phyloP scores from a whole-genome alignment of 1,284 basidiomycete genomes.

The Trichosporon faecale region DNA sequence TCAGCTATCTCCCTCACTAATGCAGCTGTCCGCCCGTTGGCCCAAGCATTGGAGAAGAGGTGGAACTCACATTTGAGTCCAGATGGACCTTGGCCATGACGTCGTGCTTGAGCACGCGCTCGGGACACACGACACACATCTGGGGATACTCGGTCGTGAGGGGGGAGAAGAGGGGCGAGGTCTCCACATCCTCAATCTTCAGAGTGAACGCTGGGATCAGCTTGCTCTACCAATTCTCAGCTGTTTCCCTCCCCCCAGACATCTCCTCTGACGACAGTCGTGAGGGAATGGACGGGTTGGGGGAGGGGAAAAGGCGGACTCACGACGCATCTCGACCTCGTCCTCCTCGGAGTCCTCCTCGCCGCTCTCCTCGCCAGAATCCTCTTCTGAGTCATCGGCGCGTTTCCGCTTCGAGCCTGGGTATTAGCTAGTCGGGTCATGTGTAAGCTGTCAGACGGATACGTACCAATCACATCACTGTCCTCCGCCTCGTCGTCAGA shows the following conservation, averaged over 20 bases:
- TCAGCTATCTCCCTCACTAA: background rate
- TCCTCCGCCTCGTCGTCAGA: constrained; percentile 11
- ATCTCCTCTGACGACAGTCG: no score
- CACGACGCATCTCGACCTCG: constrained; percentile 2
- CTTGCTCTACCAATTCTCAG: background rate
- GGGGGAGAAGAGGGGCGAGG: constrained; percentile 57
- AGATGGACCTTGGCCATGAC: constrained; percentile 64
- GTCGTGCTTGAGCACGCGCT: constrained; percentile 65
- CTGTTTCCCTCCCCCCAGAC: no score
- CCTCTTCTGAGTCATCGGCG: constrained; percentile 4
- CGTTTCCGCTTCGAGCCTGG: constrained; percentile 17
- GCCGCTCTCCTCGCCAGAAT: background rate
- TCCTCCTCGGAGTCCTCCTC: constrained; percentile 12
- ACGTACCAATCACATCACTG: constrained; percentile 5
- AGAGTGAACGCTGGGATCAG: constrained; percentile 53
- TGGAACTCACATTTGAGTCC: constrained; percentile 66
- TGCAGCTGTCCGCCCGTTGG: no score
- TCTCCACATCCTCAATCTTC: constrained; percentile 61
- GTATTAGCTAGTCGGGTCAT: background rate
- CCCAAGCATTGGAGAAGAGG: no score
- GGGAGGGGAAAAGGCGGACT: constrained; percentile 16
- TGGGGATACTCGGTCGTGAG: constrained; percentile 52
- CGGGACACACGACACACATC: constrained; percentile 71
- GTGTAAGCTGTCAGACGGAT: no score
- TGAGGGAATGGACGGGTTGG: no score